Evolutionary conservation across 106 monocot genomes (phyloP).

Genomic region (Dendrobium huoshanense): DNA sequence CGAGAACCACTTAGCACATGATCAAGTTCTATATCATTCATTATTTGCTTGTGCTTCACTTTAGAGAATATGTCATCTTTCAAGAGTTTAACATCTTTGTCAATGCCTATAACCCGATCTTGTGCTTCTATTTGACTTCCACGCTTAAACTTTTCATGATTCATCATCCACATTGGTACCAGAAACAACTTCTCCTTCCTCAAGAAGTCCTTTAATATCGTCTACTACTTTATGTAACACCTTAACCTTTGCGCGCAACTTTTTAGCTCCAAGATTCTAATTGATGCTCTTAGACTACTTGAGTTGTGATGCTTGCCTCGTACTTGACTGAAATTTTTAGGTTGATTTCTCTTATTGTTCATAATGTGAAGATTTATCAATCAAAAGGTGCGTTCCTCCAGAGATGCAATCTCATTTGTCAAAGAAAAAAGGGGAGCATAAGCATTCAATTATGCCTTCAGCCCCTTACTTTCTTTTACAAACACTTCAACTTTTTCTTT

Average conservation of each 20-base stretch:
- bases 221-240: constrained; percentile 39
- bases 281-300: not conserved
- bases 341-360: constrained; percentile 21
- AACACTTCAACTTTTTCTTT: constrained; percentile 36
- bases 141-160: constrained; percentile 24
- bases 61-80: constrained; percentile 13
- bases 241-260: constrained; percentile 46
- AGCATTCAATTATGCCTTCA: constrained; percentile 50
- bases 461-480: constrained; percentile 33
- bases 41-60: constrained; percentile 26
- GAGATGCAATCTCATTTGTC: constrained; percentile 20
- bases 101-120: not conserved
- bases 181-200: constrained; percentile 9
- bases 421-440: constrained; percentile 35
- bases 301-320: not conserved
- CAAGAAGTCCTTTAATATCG: constrained; percentile 8
- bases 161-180: constrained; percentile 14
- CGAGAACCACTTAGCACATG: constrained; percentile 21
- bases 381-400: constrained; percentile 41
- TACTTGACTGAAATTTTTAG: not conserved
- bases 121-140: constrained; percentile 11
- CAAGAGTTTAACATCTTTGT: not conserved
- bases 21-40: constrained; percentile 82
- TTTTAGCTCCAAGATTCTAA: constrained; percentile 37
- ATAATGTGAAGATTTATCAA: constrained; percentile 18